Evolutionary conservation across 805 yeast genomes (phyloP).

Genomic region (Peterozyma xylosa): DNA sequence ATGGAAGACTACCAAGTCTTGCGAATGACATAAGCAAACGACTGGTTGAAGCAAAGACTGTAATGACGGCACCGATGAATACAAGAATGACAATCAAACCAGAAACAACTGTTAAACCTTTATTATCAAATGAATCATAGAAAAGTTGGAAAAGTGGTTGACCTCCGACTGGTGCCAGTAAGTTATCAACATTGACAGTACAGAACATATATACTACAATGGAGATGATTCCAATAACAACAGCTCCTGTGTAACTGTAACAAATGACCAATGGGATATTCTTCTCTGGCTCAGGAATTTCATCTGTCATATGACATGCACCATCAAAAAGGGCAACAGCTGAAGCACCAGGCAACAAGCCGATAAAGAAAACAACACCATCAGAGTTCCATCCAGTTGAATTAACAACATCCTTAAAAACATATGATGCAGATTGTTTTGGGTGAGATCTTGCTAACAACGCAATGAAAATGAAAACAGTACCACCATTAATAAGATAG

Average conservation of each 20-base stretch:
- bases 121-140: no score
- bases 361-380: slow-evolving; percentile 16
- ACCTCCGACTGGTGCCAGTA: no score
- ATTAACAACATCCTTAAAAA: slow-evolving; percentile 13
- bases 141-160: no score
- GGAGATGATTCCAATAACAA: slow-evolving; percentile 14
- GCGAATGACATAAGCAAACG: slow-evolving; percentile 17
- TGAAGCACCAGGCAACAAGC: slow-evolving; percentile 17
- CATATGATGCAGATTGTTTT: slow-evolving; percentile 13
- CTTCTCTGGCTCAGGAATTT: slow-evolving; percentile 15
- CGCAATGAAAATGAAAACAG: slow-evolving; percentile 15
- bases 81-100: no score
- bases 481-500: slow-evolving; percentile 14
- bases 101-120: no score
- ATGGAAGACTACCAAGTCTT: slow-evolving; percentile 14
- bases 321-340: slow-evolving; percentile 18
- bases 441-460: slow-evolving; percentile 13
- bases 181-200: no score
- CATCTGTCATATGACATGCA: slow-evolving; percentile 18
- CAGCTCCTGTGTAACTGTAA: slow-evolving; percentile 15
- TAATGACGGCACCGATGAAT: slow-evolving; percentile 13
- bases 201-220: slow-evolving; percentile 17
- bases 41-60: slow-evolving; percentile 15
- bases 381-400: slow-evolving; percentile 17
- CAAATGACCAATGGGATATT: slow-evolving; percentile 18